A percentile compares a stretch with the other conserved stretches of the same genome.
Evolutionary conservation across 805 yeast species (phyloP).

Genomic region (Zygoascus ofunaensis): DNA sequence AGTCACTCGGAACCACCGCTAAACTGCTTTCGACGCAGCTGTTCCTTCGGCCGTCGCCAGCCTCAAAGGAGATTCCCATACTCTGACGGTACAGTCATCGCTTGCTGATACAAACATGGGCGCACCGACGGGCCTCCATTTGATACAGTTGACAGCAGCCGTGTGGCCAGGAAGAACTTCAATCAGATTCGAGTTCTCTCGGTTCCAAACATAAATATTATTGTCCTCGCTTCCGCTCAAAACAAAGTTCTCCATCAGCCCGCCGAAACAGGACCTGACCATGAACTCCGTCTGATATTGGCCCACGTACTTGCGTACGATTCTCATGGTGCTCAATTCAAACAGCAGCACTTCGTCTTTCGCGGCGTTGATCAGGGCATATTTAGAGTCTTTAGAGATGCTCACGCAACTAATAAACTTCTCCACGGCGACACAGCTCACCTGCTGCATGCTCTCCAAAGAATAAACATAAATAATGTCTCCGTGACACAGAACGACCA

Average conservation of each 20-base stretch:
- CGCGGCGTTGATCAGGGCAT: constrained; percentile 53
- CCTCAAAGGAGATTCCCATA: constrained; percentile 28
- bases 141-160: constrained; percentile 65
- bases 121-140: constrained; percentile 48
- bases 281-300: constrained; percentile 62
- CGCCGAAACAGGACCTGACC: constrained; percentile 71
- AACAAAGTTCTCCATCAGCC: constrained; percentile 56
- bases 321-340: constrained; percentile 53
- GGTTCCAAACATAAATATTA: constrained; percentile 67
- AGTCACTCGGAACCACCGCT: no score
- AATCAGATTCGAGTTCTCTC: constrained; percentile 57
- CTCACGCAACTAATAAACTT: constrained; percentile 58
- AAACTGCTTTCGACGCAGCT: background rate
- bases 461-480: constrained; percentile 50
- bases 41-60: background rate
- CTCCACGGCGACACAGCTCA: constrained; percentile 36
- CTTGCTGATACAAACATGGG: constrained; percentile 73
- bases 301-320: constrained; percentile 60
- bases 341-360: constrained; percentile 76
- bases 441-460: constrained; percentile 24
- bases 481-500: constrained; percentile 59
- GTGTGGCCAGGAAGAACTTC: constrained; percentile 53
- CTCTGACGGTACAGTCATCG: constrained; percentile 63
- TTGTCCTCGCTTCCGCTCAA: constrained; percentile 84
- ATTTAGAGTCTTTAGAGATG: constrained; percentile 46